These are phyloP conservation scores for Cornus florida DNA, from an alignment of 148 eudicot genomes.

Conservation along the genomic window DNA sequence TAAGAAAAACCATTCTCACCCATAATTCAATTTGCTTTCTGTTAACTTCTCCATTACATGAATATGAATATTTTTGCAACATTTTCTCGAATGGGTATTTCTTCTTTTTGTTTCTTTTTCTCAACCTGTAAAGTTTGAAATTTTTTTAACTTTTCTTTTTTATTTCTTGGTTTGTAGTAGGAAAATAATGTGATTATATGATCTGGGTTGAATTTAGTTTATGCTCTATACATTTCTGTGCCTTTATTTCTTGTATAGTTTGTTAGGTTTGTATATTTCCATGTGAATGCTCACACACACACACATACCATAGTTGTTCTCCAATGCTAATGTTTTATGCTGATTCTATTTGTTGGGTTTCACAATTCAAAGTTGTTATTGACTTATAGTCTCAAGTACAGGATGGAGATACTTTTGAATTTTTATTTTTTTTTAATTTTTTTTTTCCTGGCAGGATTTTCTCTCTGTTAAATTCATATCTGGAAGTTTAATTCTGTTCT, in stretches of 20 bases:
- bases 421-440: neutral
- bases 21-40: conserved; percentile 7
- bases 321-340: neutral
- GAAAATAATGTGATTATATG: neutral
- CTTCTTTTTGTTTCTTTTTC: conserved; percentile 1
- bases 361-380: neutral
- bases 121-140: neutral
- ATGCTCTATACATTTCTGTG: neutral
- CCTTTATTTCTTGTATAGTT: neutral
- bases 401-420: neutral
- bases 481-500: neutral
- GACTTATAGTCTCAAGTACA: conserved; percentile 12
- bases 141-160: conserved; percentile 5
- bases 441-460: neutral
- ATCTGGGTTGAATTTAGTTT: neutral
- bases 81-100: conserved; percentile 16
- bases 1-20: conserved; percentile 19
- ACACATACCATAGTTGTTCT: neutral
- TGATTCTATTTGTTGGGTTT: neutral
- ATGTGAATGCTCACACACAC: neutral
- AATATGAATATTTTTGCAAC: neutral
- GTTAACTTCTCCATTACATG: conserved; percentile 1
- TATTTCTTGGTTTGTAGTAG: neutral
- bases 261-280: neutral
- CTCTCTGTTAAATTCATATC: neutral